phyloP scores from a whole-genome alignment of 176 grass and related monocot genomes.

The Urochloa ruziziensis region DNA sequence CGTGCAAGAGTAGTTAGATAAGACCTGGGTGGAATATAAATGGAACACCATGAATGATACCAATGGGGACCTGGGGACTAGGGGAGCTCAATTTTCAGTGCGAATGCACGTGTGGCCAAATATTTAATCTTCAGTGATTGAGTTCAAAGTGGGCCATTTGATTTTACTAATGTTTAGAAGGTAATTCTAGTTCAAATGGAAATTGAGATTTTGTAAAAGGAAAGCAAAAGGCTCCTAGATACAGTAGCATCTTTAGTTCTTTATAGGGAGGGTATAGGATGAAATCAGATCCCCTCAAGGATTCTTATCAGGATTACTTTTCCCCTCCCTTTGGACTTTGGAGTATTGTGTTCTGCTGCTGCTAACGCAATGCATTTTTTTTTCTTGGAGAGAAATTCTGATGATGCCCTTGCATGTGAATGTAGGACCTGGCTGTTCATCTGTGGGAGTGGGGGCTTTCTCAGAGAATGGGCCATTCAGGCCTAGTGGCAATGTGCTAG shows the following conservation, averaged over 20 bases:
- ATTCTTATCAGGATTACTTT: neutral
- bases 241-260: neutral
- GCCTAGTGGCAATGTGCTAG: constrained; percentile 65
- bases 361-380: neutral
- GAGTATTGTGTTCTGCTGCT: neutral
- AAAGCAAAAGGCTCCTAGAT: neutral
- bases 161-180: neutral
- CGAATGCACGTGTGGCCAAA: neutral
- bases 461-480: constrained; percentile 96
- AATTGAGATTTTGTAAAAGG: neutral
- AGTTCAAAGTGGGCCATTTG: neutral
- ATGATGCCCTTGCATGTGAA: constrained; percentile 21
- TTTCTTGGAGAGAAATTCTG: neutral
- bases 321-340: neutral
- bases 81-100: constrained; percentile 11
- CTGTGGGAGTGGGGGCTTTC: constrained; percentile 93
- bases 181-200: neutral
- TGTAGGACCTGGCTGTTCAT: constrained; percentile 94
- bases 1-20: neutral
- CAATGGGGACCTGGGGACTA: neutral
- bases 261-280: neutral
- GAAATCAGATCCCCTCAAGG: neutral
- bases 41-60: neutral
- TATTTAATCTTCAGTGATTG: neutral
- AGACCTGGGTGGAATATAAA: neutral